phyloP scores from a whole-genome alignment of 2,329 filamentous ascomycete species.

The Trichoderma citrinoviride region DNA sequence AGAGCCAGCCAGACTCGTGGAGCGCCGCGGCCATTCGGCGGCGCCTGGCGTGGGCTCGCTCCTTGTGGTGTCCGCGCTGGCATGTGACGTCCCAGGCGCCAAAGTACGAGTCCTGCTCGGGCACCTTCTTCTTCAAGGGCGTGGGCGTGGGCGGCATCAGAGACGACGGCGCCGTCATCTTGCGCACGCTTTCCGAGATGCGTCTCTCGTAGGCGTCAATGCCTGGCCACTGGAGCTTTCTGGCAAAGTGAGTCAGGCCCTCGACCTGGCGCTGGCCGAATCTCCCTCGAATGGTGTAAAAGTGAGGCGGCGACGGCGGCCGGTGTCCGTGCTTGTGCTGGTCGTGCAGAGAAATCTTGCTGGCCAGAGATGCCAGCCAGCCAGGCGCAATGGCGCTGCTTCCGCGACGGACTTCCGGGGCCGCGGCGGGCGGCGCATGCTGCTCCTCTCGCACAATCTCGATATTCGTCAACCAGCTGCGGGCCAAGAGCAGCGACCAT shows the following conservation, averaged over 20 bases:
- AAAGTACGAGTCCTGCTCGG: constrained; percentile 46
- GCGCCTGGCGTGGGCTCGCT: constrained; percentile 42
- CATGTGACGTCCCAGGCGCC: constrained; percentile 40
- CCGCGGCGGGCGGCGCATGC: constrained; percentile 23
- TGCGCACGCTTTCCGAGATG: constrained; percentile 48
- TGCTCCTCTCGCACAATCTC: constrained; percentile 49
- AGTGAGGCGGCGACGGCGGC: constrained; percentile 33
- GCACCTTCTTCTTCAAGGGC: constrained; percentile 20
- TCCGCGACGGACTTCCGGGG: constrained; percentile 25
- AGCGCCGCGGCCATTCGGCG: constrained; percentile 57
- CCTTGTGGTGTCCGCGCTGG: constrained; percentile 32
- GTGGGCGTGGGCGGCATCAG: constrained; percentile 38
- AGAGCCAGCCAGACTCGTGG: constrained; percentile 62
- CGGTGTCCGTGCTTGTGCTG: constrained; percentile 38
- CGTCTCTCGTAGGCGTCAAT: constrained; percentile 51
- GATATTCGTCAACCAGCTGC: constrained; percentile 67
- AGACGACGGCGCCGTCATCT: constrained; percentile 40
- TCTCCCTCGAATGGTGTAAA: constrained; percentile 54
- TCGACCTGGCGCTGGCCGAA: constrained; percentile 58
- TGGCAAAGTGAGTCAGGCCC: constrained; percentile 63
- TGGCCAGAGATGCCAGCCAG: constrained; percentile 59
- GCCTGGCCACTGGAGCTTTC: constrained; percentile 61
- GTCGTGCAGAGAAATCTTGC: constrained; percentile 49
- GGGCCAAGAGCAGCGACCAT: constrained; percentile 64
- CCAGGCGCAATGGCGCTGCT: constrained; percentile 28